These are phyloP conservation scores for Botrytis elliptica DNA, from an alignment of 2,329 filamentous ascomycete genomes.

Conservation along the genomic window DNA sequence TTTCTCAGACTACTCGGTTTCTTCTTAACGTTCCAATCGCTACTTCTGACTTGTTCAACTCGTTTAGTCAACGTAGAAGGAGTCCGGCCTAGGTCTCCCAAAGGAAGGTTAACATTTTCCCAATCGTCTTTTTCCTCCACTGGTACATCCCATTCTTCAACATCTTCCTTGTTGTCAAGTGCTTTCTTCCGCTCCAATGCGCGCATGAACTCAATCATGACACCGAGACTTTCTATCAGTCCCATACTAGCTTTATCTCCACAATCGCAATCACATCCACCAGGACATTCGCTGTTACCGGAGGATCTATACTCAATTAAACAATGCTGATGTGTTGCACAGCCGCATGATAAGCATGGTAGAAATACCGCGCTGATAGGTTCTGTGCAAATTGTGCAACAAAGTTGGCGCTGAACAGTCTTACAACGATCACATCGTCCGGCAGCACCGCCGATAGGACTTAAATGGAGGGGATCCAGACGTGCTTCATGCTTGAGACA, in stretches of 20 bases:
- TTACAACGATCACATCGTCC: slow-evolving; percentile 52
- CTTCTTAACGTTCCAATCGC: slow-evolving; percentile 36
- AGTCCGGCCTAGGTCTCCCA: slow-evolving; percentile 29
- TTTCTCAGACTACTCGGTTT: slow-evolving; percentile 37
- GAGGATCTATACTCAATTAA: slow-evolving; percentile 34
- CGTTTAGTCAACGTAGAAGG: slow-evolving; percentile 36
- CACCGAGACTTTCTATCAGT: slow-evolving; percentile 60
- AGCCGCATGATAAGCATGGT: slow-evolving; percentile 62
- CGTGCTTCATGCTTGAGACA: slow-evolving; percentile 63
- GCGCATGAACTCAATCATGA: slow-evolving; percentile 38
- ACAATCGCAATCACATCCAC: slow-evolving; percentile 64
- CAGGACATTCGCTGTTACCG: slow-evolving; percentile 55
- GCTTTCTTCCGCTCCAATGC: slow-evolving; percentile 23
- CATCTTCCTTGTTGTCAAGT: slow-evolving; percentile 24
- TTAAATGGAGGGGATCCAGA: slow-evolving; percentile 53
- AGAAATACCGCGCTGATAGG: slow-evolving; percentile 59
- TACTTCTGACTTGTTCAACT: slow-evolving; percentile 34
- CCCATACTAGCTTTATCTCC: slow-evolving; percentile 55
- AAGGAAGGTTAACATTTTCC: slow-evolving; percentile 29
- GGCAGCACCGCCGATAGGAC: slow-evolving; percentile 45
- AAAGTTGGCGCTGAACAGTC: slow-evolving; percentile 54
- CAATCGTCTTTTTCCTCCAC: slow-evolving; percentile 32
- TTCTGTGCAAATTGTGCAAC: slow-evolving; percentile 62
- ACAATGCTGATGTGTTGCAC: slow-evolving; percentile 59
- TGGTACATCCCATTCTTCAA: slow-evolving; percentile 30